A percentile compares a stretch with the other conserved stretches of the same genome.
These are phyloP conservation scores for Phyllosticta citriasiana DNA, from an alignment of 2,329 filamentous ascomycete species.

Conservation along the genomic window DNA sequence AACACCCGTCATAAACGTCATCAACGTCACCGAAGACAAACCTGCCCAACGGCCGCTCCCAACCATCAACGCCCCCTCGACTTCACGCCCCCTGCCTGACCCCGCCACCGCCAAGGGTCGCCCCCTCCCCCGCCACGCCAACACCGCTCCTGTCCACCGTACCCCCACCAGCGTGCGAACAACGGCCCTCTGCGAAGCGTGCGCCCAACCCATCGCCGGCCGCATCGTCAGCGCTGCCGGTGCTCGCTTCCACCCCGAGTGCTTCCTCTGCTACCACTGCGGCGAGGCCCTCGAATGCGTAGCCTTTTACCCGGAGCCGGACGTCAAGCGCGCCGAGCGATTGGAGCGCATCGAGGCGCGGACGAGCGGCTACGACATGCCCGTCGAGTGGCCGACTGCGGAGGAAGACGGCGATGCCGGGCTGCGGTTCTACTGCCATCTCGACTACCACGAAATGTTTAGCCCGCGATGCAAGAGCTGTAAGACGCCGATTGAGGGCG, in stretches of 20 bases:
- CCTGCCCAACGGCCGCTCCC: slow-evolving; percentile 16
- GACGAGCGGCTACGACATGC: slow-evolving; percentile 41
- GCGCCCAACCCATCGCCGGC: slow-evolving; percentile 74
- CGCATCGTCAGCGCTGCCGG: slow-evolving; percentile 80
- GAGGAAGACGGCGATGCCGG: slow-evolving; percentile 55
- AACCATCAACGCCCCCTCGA: slow-evolving; percentile 11
- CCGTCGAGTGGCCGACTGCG: slow-evolving; percentile 45
- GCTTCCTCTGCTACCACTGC: slow-evolving; percentile 84
- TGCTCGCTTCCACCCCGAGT: slow-evolving; percentile 81
- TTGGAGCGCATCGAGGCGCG: slow-evolving; percentile 62
- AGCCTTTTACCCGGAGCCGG: slow-evolving; percentile 90
- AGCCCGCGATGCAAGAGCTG: slow-evolving; percentile 91
- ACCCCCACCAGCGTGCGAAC: slow-evolving; percentile 39
- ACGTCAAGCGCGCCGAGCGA: slow-evolving; percentile 58
- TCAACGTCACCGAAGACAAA: slow-evolving; percentile 14
- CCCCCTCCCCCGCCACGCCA: slow-evolving; percentile 24
- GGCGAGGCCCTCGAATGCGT: slow-evolving; percentile 84
- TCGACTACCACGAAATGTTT: slow-evolving; percentile 96
- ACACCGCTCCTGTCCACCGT: slow-evolving; percentile 30
- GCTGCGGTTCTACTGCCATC: slow-evolving; percentile 86
- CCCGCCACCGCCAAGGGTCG: slow-evolving; percentile 5
- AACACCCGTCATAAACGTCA: slow-evolving; percentile 15
- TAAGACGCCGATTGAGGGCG: slow-evolving; percentile 90
- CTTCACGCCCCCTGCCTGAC: slow-evolving; percentile 4
- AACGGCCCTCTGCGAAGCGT: slow-evolving; percentile 74